Base-by-base conservation (phyloP, 2,329 filamentous ascomycete species). In the Colletotrichum euphorbiae region DNA sequence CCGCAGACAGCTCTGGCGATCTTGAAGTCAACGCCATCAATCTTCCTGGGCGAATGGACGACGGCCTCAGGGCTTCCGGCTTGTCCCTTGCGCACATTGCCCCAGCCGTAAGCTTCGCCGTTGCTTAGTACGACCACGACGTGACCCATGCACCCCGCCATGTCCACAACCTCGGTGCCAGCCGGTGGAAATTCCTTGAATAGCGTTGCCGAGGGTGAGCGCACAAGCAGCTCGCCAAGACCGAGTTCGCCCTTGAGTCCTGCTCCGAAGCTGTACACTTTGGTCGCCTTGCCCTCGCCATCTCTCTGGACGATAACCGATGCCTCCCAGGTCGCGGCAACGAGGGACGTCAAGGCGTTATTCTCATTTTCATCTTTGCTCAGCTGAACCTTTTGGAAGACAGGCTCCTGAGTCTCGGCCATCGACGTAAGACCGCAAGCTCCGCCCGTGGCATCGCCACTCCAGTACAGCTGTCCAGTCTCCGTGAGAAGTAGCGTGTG, bases 21-120 rank as follows among this genome's bases (percentile, higher is more conserved):
- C n/a, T 79, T 80, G 77, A 97, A 97, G 4, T 79, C 75, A 19
- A 87, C 77, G 2, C 81, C 80, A 15, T 81, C 79, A 21, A 97
- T 84, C 77, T 83, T 89, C 9, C 86, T 82, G 5, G 93, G 93
- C 15, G 74, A 75, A 79, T 86, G 84, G 2, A 90, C 76, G 31
- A 89, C 76, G 6, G 80, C 82, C 31, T 80, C 80, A 0, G 85
- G 85, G 46, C 82, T 78, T 1, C 94, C 94, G 1, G 97, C 80
- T 77, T 99, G 95, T 0, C 93, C 93, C 75, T 97, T 96, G 24
- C 93, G 87, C 13, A 92, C 91, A 73, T 89, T 93, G 0, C 96
- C 96, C 95, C 95, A 98, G 2, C 93, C 94, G 76, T 92, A 97
- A 1, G 90, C 90, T 15, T 91, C 85, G 0, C 94, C 95, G 75